Evolutionary conservation across 306 rosid species (phyloP), one percentile per base, ranked within the genome.

Genomic region (Castanopsis chinensis): DNA sequence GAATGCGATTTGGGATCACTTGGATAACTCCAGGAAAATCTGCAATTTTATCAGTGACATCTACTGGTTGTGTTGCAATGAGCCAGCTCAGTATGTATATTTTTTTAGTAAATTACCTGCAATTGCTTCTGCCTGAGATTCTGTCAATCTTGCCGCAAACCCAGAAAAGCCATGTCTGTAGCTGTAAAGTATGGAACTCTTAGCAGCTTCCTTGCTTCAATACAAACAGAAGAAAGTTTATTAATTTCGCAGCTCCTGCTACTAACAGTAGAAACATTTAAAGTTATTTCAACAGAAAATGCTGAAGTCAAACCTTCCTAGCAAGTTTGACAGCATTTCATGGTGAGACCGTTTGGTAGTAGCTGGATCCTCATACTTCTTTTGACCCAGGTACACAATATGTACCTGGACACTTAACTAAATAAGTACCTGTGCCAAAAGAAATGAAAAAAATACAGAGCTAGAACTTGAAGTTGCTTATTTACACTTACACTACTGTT

Each of bases 161-260:
- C 96, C 98, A 77, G 98, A 93, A 84, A 91, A 91, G 18, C 98
- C 96, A 80, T 93, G 91, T 83, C 77, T 89, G 28, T 93, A 93
- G 89, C 96, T 91, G 79, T 93, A 93, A 53, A 93, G 84, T 77
- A 92, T 83, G 33, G 96, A 85, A 78, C 72, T 76, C 79, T 56
- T 79, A 23, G 94, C 95, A 77, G 86, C 92, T 83, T 89, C 91
- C 81, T 91, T 88, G 94, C 97, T 93, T 83, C 85, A 89, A 25
- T 68, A 82, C 75, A 79, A 81, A 67, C 9, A 68, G 49, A 30
- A 70, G 19, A 80, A 83, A 82, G 17, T 57, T 72, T 71, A 57
- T 37, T 69, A 9, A 25, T 11, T 12, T 72, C 68, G 23, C 63
- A 57, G 55, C 61, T 45, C 70, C 64, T 63, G 35, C 27, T 77